Conservation (phyloP, 768 basidiomycete species). For the Boletus pseudo-olivaceus region DNA sequence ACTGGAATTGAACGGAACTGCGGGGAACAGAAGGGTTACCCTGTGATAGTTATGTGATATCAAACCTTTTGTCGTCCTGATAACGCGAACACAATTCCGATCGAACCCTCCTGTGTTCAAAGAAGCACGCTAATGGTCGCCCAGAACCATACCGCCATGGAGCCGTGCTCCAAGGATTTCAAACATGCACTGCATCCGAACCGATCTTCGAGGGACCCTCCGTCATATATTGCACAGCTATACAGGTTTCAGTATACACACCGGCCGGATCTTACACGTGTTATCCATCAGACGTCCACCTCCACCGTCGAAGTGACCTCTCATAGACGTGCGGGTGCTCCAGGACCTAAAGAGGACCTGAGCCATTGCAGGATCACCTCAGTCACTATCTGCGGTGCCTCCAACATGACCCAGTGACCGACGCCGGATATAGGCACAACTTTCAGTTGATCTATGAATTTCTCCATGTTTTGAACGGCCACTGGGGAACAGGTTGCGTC, state of each 20-base stretch:
- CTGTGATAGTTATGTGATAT: background rate
- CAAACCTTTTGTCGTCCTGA: background rate
- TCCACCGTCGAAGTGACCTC: background rate
- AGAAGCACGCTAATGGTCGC: background rate
- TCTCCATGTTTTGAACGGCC: conserved; percentile 42
- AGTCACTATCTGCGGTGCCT: conserved; percentile 55
- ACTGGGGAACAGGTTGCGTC: conserved; percentile 47
- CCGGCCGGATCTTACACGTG: background rate
- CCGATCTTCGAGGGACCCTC: no score
- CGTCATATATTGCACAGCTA: background rate
- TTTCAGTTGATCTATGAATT: conserved; percentile 49
- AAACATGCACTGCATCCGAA: background rate
- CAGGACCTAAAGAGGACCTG: conserved; percentile 9
- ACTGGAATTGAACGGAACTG: background rate
- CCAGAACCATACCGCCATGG: background rate
- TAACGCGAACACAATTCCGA: background rate
- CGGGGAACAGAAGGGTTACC: background rate
- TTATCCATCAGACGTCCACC: background rate
- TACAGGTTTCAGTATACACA: background rate
- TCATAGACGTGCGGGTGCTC: conserved; percentile 5
- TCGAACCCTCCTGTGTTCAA: background rate
- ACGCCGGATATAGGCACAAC: conserved; percentile 49
- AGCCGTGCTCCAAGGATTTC: background rate
- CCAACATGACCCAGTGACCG: conserved; percentile 71
- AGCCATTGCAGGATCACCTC: conserved; percentile 48